Conservation (phyloP, 306 rosid genomes). For the Cucumis cinereus region DNA sequence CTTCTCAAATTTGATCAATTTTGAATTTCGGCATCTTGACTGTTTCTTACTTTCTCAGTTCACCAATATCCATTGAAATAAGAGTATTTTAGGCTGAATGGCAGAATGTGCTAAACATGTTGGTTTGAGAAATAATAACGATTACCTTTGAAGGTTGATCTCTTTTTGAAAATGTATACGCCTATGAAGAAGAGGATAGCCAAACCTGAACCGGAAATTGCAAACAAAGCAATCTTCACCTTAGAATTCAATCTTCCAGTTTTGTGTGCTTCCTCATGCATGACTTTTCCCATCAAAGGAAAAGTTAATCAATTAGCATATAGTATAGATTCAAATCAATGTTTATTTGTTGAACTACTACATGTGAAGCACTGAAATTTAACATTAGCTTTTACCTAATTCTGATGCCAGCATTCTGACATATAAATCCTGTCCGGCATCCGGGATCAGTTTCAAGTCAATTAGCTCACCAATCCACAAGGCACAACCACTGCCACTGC, state of each 20-base stretch:
- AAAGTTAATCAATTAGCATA: background rate
- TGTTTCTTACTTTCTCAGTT: background rate
- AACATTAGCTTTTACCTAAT: slow-evolving; percentile 24
- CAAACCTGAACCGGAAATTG: background rate
- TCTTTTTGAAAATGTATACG: slow-evolving; percentile 13
- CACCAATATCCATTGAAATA: slow-evolving; percentile 1
- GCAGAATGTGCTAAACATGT: background rate
- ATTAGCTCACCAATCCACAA: slow-evolving; percentile 54
- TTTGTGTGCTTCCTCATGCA: background rate
- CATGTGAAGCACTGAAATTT: background rate
- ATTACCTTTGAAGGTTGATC: slow-evolving; percentile 15
- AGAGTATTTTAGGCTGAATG: background rate
- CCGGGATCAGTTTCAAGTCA: slow-evolving; percentile 21
- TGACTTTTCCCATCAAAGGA: slow-evolving; percentile 6
- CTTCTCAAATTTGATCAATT: background rate
- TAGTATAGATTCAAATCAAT: background rate
- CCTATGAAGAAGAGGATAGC: slow-evolving; percentile 12
- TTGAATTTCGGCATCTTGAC: background rate
- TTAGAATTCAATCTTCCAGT: slow-evolving; percentile 2
- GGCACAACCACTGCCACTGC: slow-evolving; percentile 56
- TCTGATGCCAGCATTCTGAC: slow-evolving; percentile 44
- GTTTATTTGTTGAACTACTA: background rate
- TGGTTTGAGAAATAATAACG: slow-evolving; percentile 1
- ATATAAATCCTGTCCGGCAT: slow-evolving; percentile 30
- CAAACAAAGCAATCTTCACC: slow-evolving; percentile 18